A percentile compares a stretch with the other conserved stretches of the same genome.
phyloP scores from a whole-genome alignment of 495 filamentous ascomycete genomes.

The Xylaria curta region DNA sequence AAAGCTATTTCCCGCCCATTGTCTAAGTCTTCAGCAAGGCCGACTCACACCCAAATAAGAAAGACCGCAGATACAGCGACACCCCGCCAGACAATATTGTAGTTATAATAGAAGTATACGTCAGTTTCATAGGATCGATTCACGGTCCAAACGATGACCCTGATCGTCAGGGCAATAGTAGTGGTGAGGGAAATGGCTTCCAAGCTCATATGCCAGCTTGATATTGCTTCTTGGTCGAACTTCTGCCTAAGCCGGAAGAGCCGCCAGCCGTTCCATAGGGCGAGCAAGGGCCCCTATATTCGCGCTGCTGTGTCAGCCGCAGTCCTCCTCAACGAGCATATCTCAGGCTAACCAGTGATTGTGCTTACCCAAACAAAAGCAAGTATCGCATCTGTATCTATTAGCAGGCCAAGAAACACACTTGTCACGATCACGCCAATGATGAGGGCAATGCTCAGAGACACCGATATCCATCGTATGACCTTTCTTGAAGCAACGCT shows the following conservation, averaged over 20 bases:
- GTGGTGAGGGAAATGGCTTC: background rate
- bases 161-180: background rate
- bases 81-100: background rate
- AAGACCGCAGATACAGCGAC: background rate
- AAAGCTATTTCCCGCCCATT: background rate
- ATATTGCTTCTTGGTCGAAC: slow-evolving; percentile 6
- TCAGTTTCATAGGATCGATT: background rate
- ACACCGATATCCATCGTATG: background rate
- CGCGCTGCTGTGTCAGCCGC: background rate
- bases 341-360: background rate
- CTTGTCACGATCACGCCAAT: background rate
- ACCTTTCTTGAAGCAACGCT: background rate
- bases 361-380: slow-evolving; percentile 10
- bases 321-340: background rate
- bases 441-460: slow-evolving; percentile 6
- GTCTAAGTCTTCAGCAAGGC: background rate
- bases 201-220: slow-evolving; percentile 6
- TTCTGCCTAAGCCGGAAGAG: slow-evolving; percentile 14
- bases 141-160: background rate
- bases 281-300: slow-evolving; percentile 14
- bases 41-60: background rate
- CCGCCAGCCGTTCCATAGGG: slow-evolving; percentile 15
- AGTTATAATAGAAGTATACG: rapidly evolving
- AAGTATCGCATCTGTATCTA: background rate
- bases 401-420: background rate